Base-by-base conservation (phyloP, 148 eudicot species). In the Talinum fruticosum region DNA sequence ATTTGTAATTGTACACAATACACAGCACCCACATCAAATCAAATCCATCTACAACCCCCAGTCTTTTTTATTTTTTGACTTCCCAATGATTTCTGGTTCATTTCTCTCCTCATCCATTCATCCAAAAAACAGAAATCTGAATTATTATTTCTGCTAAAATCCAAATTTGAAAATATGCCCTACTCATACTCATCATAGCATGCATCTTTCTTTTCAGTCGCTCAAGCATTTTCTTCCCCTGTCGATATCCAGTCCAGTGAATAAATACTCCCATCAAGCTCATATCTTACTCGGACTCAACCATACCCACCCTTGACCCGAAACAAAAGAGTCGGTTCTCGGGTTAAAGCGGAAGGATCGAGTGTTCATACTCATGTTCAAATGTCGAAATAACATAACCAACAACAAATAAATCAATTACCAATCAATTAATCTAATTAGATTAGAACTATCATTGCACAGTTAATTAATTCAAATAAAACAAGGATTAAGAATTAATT, bases 161-260 rank as follows among this genome's bases (percentile, higher is more conserved):
- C 64, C 29, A 24, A 59, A 59, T 3, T 29, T 24, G 18, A 59
- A 59, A 59, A n/a, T 59, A 59, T 59, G 28, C 28, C 64, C 64
- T 59, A 4, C 29, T 59, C 30, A 59, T 59, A n/a, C 28, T 51
- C 24, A 23, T 49, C 21, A 49, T 71, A 66, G 76, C 78, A 78
- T 78, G 79, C 77, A 78, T 23, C 73, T 77, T 61, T 83, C 82
- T 21, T 73, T 76, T 83, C 86, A 73, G 57, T 77, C 79, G 75
- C 75, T 36, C 59, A 36, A 15, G 35, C 67, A 65, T 79, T 67
- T 71, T 28, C 37, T 62, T 19, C 32, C 37, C 53, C 69, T 33
- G 45, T 66, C 53, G 65, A 54, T 38, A 71, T 69, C 26, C 29
- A 45, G 10, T 29, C 23, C 59, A 30, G 28, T 45, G 28, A 57